Evolutionary conservation across 768 basidiomycete species (phyloP).

Genomic region (Mycena floridula): DNA sequence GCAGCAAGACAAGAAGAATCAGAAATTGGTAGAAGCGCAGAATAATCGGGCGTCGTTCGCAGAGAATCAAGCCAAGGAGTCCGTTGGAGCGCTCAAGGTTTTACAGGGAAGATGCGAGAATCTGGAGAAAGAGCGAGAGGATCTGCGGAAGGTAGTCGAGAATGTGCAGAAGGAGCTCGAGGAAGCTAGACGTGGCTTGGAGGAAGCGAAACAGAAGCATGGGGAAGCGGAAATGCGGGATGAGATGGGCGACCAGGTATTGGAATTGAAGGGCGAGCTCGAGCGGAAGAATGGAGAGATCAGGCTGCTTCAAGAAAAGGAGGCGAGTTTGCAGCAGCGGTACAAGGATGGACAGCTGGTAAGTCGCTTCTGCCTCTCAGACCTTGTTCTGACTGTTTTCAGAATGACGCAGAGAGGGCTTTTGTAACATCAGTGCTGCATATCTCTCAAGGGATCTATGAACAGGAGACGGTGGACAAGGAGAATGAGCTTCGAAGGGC

Average conservation of each 20-base stretch:
- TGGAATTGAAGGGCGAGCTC: background rate
- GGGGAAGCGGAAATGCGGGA: background rate
- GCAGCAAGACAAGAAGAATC: background rate
- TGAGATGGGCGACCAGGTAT: background rate
- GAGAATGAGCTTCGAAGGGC: constrained; percentile 53
- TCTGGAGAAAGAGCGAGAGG: background rate
- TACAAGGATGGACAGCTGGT: constrained; percentile 46
- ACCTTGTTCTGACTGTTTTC: background rate
- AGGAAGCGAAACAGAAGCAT: background rate
- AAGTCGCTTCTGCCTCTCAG: constrained; percentile 6
- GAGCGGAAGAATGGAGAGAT: constrained; percentile 1
- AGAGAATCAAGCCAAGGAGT: background rate
- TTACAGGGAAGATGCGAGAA: background rate
- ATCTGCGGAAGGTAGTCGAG: too few species aligned
- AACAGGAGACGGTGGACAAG: constrained; percentile 47
- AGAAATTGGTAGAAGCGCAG: background rate
- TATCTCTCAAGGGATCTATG: constrained; percentile 40
- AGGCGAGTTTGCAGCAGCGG: constrained; percentile 26
- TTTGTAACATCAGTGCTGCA: constrained; percentile 40
- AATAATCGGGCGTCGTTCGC: background rate
- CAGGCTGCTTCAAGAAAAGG: constrained; percentile 10
- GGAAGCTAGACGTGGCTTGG: background rate
- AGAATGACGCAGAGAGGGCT: constrained; percentile 31
- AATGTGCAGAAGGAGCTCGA: background rate
- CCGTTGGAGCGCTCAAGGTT: background rate